Evolutionary conservation across 1,284 basidiomycete species (phyloP), one percentile per base, ranked within the genome.

Genomic region (Leccinum brunneo-olivaceum): DNA sequence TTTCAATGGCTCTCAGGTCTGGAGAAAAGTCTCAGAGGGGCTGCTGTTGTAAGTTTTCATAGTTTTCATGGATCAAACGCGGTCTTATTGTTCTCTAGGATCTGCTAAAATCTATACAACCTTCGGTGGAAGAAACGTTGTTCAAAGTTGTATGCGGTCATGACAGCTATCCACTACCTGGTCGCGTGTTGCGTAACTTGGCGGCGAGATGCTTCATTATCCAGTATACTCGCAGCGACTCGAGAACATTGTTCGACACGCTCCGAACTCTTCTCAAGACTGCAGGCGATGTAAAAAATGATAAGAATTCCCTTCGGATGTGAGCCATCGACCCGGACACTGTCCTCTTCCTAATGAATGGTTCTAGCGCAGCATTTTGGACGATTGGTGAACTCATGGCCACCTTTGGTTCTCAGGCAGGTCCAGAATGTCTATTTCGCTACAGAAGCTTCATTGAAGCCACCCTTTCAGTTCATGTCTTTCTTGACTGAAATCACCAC

Each of bases 361-460:
- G 10, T 47, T 47, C 20, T 39, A 89, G 86, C 50, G 82, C 84
- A 16, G 80, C 84, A 3, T 74, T 90, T 58, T 90, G 86, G 53
- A 84, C 83, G 48, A 76, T 93, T 21, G 93, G 91, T 11, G 90
- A 95, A 60, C 68, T 97, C 11, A 95, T 97, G 83, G 77, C 71
- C 34, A 71, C 73, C 8, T 85, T 86, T 54, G 94, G 95, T 4
- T 74, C 81, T 5, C 88, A 94, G 67, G 90, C 87, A 56, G 49
- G 79, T 60, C 15, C 15, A 20, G 18, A 37, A 14, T 14, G 2
- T 25, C 9, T 29, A 6, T 34, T 34, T 28, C n/a, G 5, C 6
- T 19, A n/a, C n/a, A 23, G 14, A 28, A 28, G 6, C 14, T 27
- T 43, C 10, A 38, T 35, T 35, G 24, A 33, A 24, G 16, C n/a